Evolutionary conservation across 192 early-diverging fungal species (phyloP).

Genomic region (Coemansia pectinata): DNA sequence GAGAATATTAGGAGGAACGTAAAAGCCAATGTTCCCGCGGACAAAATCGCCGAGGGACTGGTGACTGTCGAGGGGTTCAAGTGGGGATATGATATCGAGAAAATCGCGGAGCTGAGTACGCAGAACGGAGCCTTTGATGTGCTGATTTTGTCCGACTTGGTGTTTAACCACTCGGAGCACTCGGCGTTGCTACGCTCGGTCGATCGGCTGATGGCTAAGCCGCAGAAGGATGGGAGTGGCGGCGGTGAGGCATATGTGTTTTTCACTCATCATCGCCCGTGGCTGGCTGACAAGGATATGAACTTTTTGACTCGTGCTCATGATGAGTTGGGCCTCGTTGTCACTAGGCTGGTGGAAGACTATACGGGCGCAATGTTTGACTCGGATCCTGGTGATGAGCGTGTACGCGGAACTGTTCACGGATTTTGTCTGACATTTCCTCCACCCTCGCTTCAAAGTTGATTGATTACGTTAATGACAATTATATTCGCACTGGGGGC

Average conservation of each 20-base stretch:
- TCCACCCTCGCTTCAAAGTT: background rate
- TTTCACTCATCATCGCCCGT: constrained; percentile 84
- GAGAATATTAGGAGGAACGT: constrained; percentile 76
- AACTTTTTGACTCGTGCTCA: constrained; percentile 78
- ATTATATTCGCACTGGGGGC: background rate
- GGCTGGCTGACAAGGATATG: constrained; percentile 75
- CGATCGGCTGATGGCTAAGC: constrained; percentile 58
- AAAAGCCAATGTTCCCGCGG: constrained; percentile 56
- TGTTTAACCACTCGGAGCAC: constrained; percentile 93
- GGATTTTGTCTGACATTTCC: constrained; percentile 62
- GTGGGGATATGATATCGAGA: constrained; percentile 45
- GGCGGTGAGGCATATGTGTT: constrained; percentile 70
- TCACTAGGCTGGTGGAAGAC: constrained; percentile 66
- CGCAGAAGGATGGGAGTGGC: background rate
- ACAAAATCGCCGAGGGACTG: constrained; percentile 30
- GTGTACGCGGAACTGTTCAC: constrained; percentile 78
- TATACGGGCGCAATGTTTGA: constrained; percentile 85
- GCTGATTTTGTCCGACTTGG: constrained; percentile 79
- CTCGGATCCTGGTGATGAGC: constrained; percentile 78
- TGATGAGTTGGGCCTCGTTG: constrained; percentile 66
- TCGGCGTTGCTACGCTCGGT: constrained; percentile 70
- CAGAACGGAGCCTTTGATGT: constrained; percentile 62
- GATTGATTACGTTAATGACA: background rate
- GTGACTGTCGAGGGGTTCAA: constrained; percentile 40
- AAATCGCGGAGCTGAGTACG: constrained; percentile 16